Evolutionary conservation across 306 rosid genomes (phyloP), one percentile per base, ranked within the genome.

Genomic region (Gynostemma pentaphyllum): DNA sequence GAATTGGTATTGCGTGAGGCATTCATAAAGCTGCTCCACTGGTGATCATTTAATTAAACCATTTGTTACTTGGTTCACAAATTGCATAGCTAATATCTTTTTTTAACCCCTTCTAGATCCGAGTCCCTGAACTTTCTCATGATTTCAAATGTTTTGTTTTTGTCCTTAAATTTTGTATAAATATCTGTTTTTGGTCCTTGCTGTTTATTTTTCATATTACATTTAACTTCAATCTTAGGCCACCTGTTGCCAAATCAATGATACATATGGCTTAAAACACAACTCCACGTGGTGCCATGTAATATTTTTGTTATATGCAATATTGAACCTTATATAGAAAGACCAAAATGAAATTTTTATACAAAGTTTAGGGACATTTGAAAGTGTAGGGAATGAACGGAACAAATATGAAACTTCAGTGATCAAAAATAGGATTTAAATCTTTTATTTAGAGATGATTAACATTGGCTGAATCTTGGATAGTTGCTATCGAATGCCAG

Each of bases 11-110:
- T 92, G 88, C 83, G 72, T 60, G 78, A 88, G 76, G 90, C 94
- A 82, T 92, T 78, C 79, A 73, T 83, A 86, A 78, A 85, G 95
- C 99, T 82, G 90, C 96, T 76, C 96, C 99, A 74, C 88, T 92
- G 98, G 96, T 92, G 98, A 92, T 88, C 79, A 66, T 88, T 86
- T 88, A 88, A 81, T 81, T 87, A 77, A 67, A 66, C 47, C 30
- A 74, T 83, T 85, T 83, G 95, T 89, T 82, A 80, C 85, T 83
- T 82, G 82, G 29, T 28, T 45, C 45, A 14, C 50, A 57, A 57
- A 45, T 32, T 15, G 26, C 21, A 64, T 27, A 24, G 28, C 1
- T 22, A 22, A 19, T 24, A 14, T 23, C 10, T 7, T 61, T 14
- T 36, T 36, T 8, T 5, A n/a, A n/a, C n/a, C n/a, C 21, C 28